Conservation (phyloP, 495 filamentous ascomycete species). For the Sporormia fimetaria region DNA sequence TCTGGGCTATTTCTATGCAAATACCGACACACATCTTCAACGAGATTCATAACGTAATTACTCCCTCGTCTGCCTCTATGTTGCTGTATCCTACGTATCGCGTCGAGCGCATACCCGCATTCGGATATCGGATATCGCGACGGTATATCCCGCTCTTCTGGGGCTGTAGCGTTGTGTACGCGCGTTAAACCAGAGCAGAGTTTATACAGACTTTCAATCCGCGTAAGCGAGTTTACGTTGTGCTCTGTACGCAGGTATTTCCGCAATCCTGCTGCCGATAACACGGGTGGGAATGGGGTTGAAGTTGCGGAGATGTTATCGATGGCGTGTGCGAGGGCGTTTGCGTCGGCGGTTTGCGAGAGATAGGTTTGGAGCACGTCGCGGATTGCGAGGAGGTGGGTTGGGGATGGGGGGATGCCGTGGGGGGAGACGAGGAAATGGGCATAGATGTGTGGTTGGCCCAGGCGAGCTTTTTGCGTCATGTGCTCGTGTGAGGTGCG, state of each 20-base stretch:
- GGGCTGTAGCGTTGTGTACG: neutral
- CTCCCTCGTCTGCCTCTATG: conserved; percentile 2
- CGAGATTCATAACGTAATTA: conserved; percentile 19
- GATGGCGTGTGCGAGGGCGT: neutral
- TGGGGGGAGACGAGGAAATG: conserved; percentile 10
- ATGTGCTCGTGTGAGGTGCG: conserved; percentile 8
- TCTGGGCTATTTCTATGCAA: neutral
- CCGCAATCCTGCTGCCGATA: neutral
- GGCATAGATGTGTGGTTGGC: conserved; percentile 17
- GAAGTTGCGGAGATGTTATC: conserved; percentile 7
- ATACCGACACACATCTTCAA: conserved; percentile 8
- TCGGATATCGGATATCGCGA: conserved; percentile 3
- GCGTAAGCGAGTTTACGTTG: conserved; percentile 4
- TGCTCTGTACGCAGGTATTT: conserved; percentile 9
- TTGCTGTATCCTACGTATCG: conserved; percentile 3
- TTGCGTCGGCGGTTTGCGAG: neutral
- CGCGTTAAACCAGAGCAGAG: conserved; percentile 7
- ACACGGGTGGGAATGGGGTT: neutral
- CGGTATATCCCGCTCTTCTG: conserved; percentile 3
- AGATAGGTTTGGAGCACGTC: conserved; percentile 3
- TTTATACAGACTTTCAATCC: neutral
- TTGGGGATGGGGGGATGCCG: conserved; percentile 9
- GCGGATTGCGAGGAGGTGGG: conserved; percentile 9
- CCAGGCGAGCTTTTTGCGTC: conserved; percentile 1
- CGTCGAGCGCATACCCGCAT: conserved; percentile 12